Evolutionary conservation across 1,139 yeast species (phyloP).

Genomic region (Pneumocystis wakefieldiae): DNA sequence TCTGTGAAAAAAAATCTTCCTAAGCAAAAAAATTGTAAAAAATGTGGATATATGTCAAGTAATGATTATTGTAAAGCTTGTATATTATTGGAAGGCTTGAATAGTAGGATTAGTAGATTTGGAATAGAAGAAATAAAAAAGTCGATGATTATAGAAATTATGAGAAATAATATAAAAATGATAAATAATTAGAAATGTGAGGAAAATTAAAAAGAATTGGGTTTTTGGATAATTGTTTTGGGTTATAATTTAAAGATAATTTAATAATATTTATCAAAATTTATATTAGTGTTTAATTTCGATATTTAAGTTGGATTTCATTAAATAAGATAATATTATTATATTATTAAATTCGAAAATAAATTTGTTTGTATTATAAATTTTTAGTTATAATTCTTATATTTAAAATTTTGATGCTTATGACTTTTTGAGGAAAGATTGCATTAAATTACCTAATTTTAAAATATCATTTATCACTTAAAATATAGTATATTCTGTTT

Average conservation of each 20-base stretch:
- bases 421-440: too few species aligned
- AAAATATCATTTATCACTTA: too few species aligned
- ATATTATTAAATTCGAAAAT: too few species aligned
- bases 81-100: slow-evolving; percentile 69
- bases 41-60: slow-evolving; percentile 84
- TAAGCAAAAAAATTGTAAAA: slow-evolving; percentile 39
- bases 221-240: neutral
- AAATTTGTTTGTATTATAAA: too few species aligned
- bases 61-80: slow-evolving; percentile 90
- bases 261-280: neutral
- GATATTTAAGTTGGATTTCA: too few species aligned
- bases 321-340: too few species aligned
- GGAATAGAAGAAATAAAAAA: slow-evolving; percentile 9
- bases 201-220: neutral
- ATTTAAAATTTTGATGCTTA: too few species aligned
- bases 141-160: neutral
- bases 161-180: neutral
- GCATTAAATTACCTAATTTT: too few species aligned
- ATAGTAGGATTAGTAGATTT: slow-evolving; percentile 44
- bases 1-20: slow-evolving; percentile 28
- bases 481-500: too few species aligned
- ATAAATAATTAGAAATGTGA: neutral
- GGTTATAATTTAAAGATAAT: neutral
- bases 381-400: too few species aligned
- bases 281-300: too few species aligned